phyloP scores from a whole-genome alignment of 2,329 filamentous ascomycete species.

The Alternaria sp. region DNA sequence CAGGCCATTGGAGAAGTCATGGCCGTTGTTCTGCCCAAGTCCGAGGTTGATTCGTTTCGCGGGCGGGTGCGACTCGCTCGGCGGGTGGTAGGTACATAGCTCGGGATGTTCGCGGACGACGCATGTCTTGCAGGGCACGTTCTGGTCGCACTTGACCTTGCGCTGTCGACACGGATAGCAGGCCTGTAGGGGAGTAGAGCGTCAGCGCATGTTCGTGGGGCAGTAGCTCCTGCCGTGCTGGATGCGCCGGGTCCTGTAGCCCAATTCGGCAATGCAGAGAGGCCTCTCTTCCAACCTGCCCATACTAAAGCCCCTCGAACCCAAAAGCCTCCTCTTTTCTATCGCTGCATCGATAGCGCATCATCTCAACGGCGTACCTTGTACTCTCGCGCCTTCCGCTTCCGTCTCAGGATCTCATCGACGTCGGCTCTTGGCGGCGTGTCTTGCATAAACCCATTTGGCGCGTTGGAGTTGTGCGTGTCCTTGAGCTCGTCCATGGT shows the following conservation, averaged over 20 bases:
- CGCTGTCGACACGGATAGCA: constrained; percentile 59
- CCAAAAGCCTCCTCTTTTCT: background rate
- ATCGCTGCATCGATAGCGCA: background rate
- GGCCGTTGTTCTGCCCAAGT: constrained; percentile 40
- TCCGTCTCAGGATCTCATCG: constrained; percentile 57
- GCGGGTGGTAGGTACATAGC: constrained; percentile 54
- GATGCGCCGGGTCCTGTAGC: constrained; percentile 22
- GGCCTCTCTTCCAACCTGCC: background rate
- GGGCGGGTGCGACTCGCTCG: constrained; percentile 48
- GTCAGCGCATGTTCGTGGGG: constrained; percentile 30
- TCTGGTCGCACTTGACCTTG: constrained; percentile 57
- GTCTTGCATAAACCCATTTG: constrained; percentile 35
- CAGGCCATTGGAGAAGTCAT: constrained; percentile 48
- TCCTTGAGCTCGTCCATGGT: constrained; percentile 40
- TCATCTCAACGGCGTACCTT: constrained; percentile 46
- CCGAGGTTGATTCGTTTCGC: constrained; percentile 47
- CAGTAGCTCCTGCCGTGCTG: constrained; percentile 5
- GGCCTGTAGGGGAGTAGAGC: constrained; percentile 34
- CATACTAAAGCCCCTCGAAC: background rate
- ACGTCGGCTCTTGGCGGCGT: constrained; percentile 54
- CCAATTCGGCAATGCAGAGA: constrained; percentile 22
- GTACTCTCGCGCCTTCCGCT: constrained; percentile 59
- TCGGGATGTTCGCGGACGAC: constrained; percentile 59
- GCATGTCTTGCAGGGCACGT: constrained; percentile 58
- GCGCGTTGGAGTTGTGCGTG: constrained; percentile 32